Evolutionary conservation across 2,329 filamentous ascomycete genomes (phyloP), one percentile per base, ranked within the genome.

Genomic region (Aspergillus jensenii): DNA sequence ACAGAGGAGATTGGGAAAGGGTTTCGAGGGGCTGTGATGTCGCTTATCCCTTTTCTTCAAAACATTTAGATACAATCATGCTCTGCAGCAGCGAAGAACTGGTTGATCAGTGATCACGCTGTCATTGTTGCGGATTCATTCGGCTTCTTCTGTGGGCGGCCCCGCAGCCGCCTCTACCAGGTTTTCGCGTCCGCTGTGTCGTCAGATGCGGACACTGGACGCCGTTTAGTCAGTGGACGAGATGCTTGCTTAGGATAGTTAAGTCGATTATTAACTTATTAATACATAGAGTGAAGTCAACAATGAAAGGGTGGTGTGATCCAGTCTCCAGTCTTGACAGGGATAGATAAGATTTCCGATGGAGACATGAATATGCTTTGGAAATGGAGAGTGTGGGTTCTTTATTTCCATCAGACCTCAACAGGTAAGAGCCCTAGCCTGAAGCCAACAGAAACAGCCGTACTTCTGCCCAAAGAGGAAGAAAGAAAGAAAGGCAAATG

Each of bases 131-230:
- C 27, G 27, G 27, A 31, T 31, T 11, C 27, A 31, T 31, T 31
- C 27, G 27, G 9, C 9, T 31, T 9, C 27, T 31, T 21, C 11
- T 17, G 43, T 23, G 23, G 14, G 2, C 23, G 44, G 23, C 44
- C 44, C 44, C 44, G 44, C 44, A 46, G 44, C 67, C 59, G 61
- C 55, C 53, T 49, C 37, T 55, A 63, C 64, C 60, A 64, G 63
- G 58, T 63, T 67, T 66, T 59, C 55, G 59, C 25, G 23, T 27
- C 44, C 44, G 59, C 62, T 65, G 64, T 56, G 56, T 58, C 62
- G 62, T 63, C 60, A 61, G 58, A 62, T 55, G 61, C 59, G 55
- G 57, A 60, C 41, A 33, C 45, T 35, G 7, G 6, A 12, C 17
- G 27, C 31, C 33, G 33, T 50, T 33, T 17, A 8, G 12, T 49